phyloP scores from a whole-genome alignment of 2,329 filamentous ascomycete genomes.

The Purpureocillium lavendulum region DNA sequence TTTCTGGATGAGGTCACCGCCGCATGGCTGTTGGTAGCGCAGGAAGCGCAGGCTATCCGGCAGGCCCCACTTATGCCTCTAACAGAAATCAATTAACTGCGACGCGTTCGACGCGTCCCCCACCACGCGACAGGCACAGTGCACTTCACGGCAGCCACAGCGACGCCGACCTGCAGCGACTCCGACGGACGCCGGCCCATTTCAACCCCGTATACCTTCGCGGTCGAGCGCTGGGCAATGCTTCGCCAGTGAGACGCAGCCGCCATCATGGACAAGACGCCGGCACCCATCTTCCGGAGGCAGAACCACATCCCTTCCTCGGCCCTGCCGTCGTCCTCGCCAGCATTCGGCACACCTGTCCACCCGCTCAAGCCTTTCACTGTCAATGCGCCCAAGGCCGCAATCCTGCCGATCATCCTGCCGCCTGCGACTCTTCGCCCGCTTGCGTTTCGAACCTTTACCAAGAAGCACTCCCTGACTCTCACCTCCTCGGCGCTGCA shows the following conservation, averaged over 20 bases:
- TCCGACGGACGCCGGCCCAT: too few relatives aligned
- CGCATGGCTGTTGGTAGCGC: too few relatives aligned
- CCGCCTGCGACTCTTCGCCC: conserved; percentile 81
- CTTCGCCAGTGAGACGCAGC: neutral
- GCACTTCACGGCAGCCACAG: too few relatives aligned
- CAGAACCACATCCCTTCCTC: conserved; percentile 35
- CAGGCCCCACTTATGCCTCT: conserved; percentile 15
- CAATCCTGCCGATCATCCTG: conserved; percentile 80
- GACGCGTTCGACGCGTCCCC: conserved; percentile 22
- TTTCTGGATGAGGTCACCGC: conserved; percentile 22
- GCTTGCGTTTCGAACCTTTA: conserved; percentile 89
- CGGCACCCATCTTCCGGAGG: conserved; percentile 28
- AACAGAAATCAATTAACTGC: conserved; percentile 28
- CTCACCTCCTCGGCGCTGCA: conserved; percentile 81
- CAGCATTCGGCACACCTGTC: conserved; percentile 79
- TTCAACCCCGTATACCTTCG: too few relatives aligned
- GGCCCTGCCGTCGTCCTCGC: conserved; percentile 77
- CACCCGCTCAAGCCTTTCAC: conserved; percentile 65
- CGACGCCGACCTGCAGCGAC: too few relatives aligned
- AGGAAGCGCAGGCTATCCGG: too few relatives aligned
- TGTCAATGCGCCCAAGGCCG: conserved; percentile 43
- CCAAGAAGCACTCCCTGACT: conserved; percentile 93
- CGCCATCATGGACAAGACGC: conserved; percentile 28
- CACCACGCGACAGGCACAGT: too few relatives aligned
- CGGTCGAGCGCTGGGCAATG: neutral